These are phyloP conservation scores for Dipteronia sinensis DNA, from an alignment of 345 rosid genomes.

Conservation along the genomic window DNA sequence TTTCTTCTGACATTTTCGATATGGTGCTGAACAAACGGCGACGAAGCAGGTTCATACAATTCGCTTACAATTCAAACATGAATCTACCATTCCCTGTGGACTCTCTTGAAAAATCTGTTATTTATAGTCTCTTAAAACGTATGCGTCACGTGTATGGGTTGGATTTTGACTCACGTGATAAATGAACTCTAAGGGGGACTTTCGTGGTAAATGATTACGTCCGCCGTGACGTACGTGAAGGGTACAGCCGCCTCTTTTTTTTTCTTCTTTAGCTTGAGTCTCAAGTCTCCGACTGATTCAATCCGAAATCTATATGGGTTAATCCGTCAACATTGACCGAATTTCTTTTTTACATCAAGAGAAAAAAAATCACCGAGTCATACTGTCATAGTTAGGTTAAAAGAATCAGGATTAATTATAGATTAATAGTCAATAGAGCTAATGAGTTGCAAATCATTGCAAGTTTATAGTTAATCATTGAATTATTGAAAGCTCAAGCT, in stretches of 20 bases:
- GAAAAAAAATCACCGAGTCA: no score
- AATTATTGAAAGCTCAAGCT: no score
- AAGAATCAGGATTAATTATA: no score
- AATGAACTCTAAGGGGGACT: no score
- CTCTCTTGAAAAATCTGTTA: background rate
- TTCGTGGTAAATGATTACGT: background rate
- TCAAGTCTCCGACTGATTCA: background rate
- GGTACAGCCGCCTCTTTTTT: background rate
- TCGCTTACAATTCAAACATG: background rate
- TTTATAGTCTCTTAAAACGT: background rate
- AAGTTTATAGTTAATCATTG: no score
- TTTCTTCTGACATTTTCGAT: conserved; percentile 71
- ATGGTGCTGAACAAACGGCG: conserved; percentile 28
- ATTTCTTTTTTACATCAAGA: no score
- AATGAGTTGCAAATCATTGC: no score
- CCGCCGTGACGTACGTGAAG: conserved; percentile 8
- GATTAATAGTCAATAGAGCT: no score
- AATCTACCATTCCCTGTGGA: background rate
- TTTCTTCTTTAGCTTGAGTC: background rate
- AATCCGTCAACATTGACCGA: no score
- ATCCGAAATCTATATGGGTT: no score
- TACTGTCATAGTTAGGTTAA: no score
- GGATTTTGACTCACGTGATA: background rate
- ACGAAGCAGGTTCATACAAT: conserved; percentile 47
- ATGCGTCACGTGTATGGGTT: background rate